Evolutionary conservation across 2,329 filamentous ascomycete species (phyloP).

Genomic region (Cryphonectria japonica): DNA sequence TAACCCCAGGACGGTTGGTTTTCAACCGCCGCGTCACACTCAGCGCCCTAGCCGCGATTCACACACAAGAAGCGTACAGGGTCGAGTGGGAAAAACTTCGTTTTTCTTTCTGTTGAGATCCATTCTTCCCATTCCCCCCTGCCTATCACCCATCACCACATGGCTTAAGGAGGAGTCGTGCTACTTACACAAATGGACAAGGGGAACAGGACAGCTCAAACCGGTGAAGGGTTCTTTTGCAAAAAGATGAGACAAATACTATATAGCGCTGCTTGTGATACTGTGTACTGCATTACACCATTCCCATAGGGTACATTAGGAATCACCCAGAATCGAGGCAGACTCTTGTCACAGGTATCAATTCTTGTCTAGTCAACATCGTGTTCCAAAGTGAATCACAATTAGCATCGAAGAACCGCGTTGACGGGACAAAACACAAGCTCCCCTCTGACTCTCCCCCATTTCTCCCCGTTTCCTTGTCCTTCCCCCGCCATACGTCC

Average conservation of each 20-base stretch:
- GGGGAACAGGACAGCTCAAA: not conserved
- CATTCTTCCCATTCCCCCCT: not conserved
- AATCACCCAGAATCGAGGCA: too few relatives aligned
- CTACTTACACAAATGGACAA: not conserved
- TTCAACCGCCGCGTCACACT: not conserved
- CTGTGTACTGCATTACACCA: not conserved
- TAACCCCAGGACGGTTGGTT: not conserved
- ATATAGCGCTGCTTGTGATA: not conserved
- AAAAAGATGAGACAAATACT: not conserved
- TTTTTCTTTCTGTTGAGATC: not conserved
- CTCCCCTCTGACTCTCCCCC: too few relatives aligned
- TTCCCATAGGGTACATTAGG: not conserved
- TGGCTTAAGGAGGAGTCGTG: not conserved
- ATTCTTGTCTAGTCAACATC: not conserved
- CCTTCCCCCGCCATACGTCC: not conserved
- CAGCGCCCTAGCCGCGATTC: slow-evolving; percentile 4
- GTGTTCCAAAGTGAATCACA: not conserved
- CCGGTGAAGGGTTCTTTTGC: too few relatives aligned
- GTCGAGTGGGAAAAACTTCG: not conserved
- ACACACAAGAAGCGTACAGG: too few relatives aligned
- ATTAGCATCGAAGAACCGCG: not conserved
- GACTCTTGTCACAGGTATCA: not conserved
- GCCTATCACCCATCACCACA: slow-evolving; percentile 3
- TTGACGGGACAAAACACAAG: not conserved
- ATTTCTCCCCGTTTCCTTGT: not conserved